A percentile compares a stretch with the other conserved stretches of the same genome.
These are phyloP conservation scores for Fusarium dlaminii DNA, from an alignment of 2,329 filamentous ascomycete species.

Conservation along the genomic window DNA sequence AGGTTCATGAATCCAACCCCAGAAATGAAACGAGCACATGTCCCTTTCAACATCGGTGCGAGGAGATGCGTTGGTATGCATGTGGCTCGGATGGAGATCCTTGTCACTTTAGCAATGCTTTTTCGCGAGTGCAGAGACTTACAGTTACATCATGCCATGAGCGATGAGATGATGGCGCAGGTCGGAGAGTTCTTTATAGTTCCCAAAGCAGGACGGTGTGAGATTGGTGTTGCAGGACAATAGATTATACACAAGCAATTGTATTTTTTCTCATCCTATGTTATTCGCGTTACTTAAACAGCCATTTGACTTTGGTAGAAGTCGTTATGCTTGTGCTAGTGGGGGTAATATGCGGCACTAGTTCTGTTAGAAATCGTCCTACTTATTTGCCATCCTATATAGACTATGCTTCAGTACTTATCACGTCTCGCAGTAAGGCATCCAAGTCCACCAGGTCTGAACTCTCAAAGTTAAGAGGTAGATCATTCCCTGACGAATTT, in stretches of 20 bases:
- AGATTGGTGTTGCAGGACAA: fast-evolving
- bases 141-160: not conserved
- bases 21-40: not conserved
- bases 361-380: fast-evolving
- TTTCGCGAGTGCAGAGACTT: not conserved
- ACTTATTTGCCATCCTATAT: fast-evolving
- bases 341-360: not conserved
- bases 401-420: not conserved
- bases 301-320: not conserved
- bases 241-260: not conserved
- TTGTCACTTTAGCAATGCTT: not conserved
- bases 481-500: fast-evolving
- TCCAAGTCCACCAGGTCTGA: not conserved
- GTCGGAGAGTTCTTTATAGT: not conserved
- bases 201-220: not conserved
- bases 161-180: not conserved
- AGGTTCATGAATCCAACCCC: not conserved
- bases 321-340: not conserved
- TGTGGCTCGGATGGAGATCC: constrained; percentile 8
- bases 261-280: fast-evolving
- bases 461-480: not conserved
- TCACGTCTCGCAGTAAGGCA: not conserved
- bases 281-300: not conserved
- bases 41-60: constrained; percentile 2
- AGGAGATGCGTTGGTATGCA: constrained; percentile 10